Evolutionary conservation across 2,329 filamentous ascomycete species (phyloP), one percentile per base, ranked within the genome.

Genomic region (Scedosporium dehoogii): DNA sequence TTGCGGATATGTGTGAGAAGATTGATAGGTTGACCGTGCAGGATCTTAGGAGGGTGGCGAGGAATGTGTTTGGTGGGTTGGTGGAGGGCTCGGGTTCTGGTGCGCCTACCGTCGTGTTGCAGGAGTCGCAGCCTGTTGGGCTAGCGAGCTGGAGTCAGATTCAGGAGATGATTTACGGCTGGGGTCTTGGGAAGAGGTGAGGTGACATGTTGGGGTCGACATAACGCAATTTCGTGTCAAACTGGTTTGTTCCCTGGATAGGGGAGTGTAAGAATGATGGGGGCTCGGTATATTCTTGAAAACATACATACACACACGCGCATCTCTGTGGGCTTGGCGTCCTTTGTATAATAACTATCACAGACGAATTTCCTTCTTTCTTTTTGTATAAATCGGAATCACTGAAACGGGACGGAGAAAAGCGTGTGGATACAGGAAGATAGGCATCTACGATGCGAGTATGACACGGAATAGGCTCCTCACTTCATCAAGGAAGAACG

Each of bases 31-130:
- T 99, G 63, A 96, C 89, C 0, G 85, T 96, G 0, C 70, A 83
- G 9, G 94, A 99, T 73, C 77, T 99, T 66, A 81, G 91, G 38
- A 81, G 91, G 58, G 93, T 97, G 3, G 94, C 94, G 4, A 80
- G 79, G 67, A 79, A 85, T 67, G 87, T 99, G 7, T 86, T 97
- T 62, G 85, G 88, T 55, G 94, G 94, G 0, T 73, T 85, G 66
- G 87, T 96, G 3, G 71, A 83, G 65, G 93, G 93, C 1, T 72
- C 78, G 0, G 93, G 94, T 3, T 94, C 86, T 65, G 94, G 94
- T 14, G 88, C 91, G 21, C 94, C 94, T 3, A 99, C 94, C 0
- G 92, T 99, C 25, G 93, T 99, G 55, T 72, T 99, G 69, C 93
- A 97, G 79, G 93, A 97, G 77, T 91, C 91, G 25, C 86, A 92